Evolutionary conservation across 2,329 filamentous ascomycete species (phyloP).

Genomic region (Pseudohalonectria lignicola): DNA sequence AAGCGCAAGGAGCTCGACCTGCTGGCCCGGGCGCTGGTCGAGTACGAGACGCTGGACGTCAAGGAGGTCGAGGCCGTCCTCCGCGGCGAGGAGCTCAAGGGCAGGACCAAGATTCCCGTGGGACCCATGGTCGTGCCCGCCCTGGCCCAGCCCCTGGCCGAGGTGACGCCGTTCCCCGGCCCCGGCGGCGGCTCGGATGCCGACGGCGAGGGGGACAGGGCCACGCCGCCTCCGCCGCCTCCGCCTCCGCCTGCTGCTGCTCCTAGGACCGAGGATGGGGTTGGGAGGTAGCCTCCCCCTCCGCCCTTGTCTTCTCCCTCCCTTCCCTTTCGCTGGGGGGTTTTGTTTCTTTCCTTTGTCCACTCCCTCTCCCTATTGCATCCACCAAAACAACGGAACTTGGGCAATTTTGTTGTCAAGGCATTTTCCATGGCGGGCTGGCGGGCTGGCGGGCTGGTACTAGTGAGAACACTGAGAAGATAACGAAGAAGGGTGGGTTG

Average conservation of each 20-base stretch:
- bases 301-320: too few relatives aligned
- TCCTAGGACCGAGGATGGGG: neutral
- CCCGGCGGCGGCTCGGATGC: neutral
- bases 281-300: too few relatives aligned
- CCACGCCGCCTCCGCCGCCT: neutral
- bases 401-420: too few relatives aligned
- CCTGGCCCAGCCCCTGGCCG: neutral
- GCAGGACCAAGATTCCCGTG: constrained; percentile 50
- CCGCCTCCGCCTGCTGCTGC: neutral
- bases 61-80: constrained; percentile 88
- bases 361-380: too few relatives aligned
- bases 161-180: neutral
- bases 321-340: too few relatives aligned
- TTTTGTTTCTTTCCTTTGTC: too few relatives aligned
- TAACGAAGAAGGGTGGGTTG: too few relatives aligned
- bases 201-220: neutral
- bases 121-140: constrained; percentile 53
- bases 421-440: too few relatives aligned
- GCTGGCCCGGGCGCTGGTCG: constrained; percentile 77
- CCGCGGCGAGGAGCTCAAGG: constrained; percentile 68
- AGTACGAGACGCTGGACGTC: constrained; percentile 87
- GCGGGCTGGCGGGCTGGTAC: too few relatives aligned
- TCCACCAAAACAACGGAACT: too few relatives aligned
- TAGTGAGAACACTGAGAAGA: too few relatives aligned
- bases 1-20: constrained; percentile 79